Percentiles rank a stretch among this genome's conserved stretches.
Evolutionary conservation across 1,284 basidiomycete genomes (phyloP).

Genomic region (Ustilago curta): DNA sequence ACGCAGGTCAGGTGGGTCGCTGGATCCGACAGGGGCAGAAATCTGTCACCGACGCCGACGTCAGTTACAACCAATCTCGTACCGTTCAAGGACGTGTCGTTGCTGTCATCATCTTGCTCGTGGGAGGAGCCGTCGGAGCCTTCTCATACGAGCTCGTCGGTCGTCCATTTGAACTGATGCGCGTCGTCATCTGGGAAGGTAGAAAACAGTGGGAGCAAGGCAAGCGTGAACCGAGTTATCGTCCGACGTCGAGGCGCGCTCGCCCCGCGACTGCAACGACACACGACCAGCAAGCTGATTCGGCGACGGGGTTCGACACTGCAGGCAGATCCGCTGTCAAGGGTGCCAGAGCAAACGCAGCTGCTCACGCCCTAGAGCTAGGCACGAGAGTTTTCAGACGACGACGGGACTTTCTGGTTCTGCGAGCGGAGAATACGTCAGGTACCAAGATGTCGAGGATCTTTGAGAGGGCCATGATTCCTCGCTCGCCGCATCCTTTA

Average conservation of each 20-base stretch:
- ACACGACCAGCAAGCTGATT: neutral
- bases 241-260: neutral
- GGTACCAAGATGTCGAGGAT: conserved; percentile 26
- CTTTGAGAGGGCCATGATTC: conserved; percentile 28
- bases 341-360: conserved; percentile 31
- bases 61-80: conserved; percentile 60
- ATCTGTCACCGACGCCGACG: conserved; percentile 41
- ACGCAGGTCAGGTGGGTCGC: conserved; percentile 9
- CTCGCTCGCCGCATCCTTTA: conserved; percentile 38
- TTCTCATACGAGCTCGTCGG: conserved; percentile 65
- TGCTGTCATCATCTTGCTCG: conserved; percentile 59
- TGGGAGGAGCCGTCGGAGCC: conserved; percentile 65
- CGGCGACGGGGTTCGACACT: conserved; percentile 18
- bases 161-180: conserved; percentile 68
- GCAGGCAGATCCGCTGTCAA: conserved; percentile 19
- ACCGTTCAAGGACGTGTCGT: conserved; percentile 59
- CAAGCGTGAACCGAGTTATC: conserved; percentile 44
- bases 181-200: conserved; percentile 68
- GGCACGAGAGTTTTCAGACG: conserved; percentile 13
- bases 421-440: conserved; percentile 29
- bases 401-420: conserved; percentile 22
- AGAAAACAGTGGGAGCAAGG: conserved; percentile 62
- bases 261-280: conserved; percentile 3
- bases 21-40: conserved; percentile 42
- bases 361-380: conserved; percentile 12